Percentiles rank a stretch among this genome's conserved stretches.
Conservation (phyloP, 2,329 filamentous ascomycete genomes). For the Lachnellula occidentalis region DNA sequence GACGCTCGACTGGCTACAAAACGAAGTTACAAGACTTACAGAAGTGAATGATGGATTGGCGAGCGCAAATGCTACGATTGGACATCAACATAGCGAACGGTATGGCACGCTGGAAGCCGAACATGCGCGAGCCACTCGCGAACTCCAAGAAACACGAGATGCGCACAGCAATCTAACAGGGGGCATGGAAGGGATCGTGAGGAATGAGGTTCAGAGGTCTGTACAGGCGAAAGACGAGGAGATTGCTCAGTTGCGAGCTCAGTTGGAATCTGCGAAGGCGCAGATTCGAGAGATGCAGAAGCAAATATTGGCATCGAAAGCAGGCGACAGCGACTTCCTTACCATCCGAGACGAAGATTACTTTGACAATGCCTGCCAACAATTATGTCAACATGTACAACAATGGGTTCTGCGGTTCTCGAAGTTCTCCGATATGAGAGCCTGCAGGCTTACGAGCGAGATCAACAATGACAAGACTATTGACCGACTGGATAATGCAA, state of each 20-base stretch:
- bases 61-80: conserved; percentile 71
- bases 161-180: conserved; percentile 58
- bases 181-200: conserved; percentile 57
- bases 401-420: conserved; percentile 98
- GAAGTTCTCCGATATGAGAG: conserved; percentile 90
- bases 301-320: conserved; percentile 53
- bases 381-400: conserved; percentile 91
- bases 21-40: conserved; percentile 73
- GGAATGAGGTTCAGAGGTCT: conserved; percentile 55
- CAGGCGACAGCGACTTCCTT: conserved; percentile 67
- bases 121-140: conserved; percentile 58
- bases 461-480: conserved; percentile 90
- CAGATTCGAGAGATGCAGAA: conserved; percentile 53
- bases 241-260: conserved; percentile 68
- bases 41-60: conserved; percentile 78
- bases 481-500: conserved; percentile 87
- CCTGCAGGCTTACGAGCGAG: conserved; percentile 76
- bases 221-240: conserved; percentile 81
- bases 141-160: conserved; percentile 63
- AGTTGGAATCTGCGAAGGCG: conserved; percentile 67
- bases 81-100: conserved; percentile 68
- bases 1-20: conserved; percentile 72
- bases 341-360: conserved; percentile 83
- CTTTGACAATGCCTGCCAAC: conserved; percentile 89
- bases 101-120: conserved; percentile 63